Evolutionary conservation across 768 basidiomycete genomes (phyloP).

Genomic region (Tylopilus sp.): DNA sequence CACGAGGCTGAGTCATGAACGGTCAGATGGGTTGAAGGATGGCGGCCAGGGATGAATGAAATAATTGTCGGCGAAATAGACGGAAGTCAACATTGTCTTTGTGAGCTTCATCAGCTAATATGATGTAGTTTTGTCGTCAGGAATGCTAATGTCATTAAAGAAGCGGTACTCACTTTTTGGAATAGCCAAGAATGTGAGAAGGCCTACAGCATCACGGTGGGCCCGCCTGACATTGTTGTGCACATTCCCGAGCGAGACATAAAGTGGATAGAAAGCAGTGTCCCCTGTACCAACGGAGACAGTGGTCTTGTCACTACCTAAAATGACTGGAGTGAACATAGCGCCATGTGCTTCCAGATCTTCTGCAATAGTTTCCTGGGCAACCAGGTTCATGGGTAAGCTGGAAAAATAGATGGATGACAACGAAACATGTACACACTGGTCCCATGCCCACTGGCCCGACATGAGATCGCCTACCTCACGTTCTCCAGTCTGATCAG

Average conservation of each 20-base stretch:
- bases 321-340: neutral
- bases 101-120: neutral
- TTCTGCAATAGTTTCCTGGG: neutral
- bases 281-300: neutral
- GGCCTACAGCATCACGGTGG: neutral
- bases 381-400: neutral
- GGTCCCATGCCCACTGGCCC: neutral
- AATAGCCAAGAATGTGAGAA: neutral
- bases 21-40: neutral
- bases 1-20: neutral
- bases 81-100: neutral
- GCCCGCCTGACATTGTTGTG: neutral
- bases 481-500: neutral
- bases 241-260: neutral
- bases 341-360: neutral
- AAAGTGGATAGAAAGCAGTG: neutral
- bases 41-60: neutral
- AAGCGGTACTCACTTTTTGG: neutral
- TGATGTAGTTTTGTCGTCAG: no score
- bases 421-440: neutral
- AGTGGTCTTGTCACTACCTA: neutral
- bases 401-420: neutral
- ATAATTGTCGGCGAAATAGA: neutral
- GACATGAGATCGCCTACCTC: neutral
- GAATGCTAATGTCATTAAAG: no score